These are phyloP conservation scores for Xylaria digitata DNA, from an alignment of 2,329 filamentous ascomycete genomes.

Conservation along the genomic window DNA sequence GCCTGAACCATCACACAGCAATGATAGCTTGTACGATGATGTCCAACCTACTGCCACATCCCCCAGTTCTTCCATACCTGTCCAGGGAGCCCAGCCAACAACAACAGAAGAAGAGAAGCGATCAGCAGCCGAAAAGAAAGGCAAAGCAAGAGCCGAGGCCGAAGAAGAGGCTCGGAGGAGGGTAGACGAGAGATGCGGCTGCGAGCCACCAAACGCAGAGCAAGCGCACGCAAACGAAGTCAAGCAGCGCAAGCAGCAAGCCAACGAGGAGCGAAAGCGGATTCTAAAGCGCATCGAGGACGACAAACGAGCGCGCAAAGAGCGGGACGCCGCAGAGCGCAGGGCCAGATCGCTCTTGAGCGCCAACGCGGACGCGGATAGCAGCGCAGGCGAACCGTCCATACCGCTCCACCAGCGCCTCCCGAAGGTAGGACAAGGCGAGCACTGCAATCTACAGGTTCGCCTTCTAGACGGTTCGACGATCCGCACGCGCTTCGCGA, in stretches of 20 bases:
- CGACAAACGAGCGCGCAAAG: conserved; percentile 76
- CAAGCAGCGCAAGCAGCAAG: conserved; percentile 73
- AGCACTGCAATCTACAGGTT: conserved; percentile 75
- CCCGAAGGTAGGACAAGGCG: conserved; percentile 35
- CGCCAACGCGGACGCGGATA: conserved; percentile 29
- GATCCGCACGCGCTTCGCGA: conserved; percentile 77
- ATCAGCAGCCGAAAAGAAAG: conserved; percentile 58
- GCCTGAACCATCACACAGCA: conserved; percentile 28
- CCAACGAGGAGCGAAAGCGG: conserved; percentile 74
- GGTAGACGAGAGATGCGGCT: conserved; percentile 51
- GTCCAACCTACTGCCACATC: conserved; percentile 24
- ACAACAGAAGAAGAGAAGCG: conserved; percentile 61
- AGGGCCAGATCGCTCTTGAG: conserved; percentile 50
- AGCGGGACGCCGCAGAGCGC: conserved; percentile 62
- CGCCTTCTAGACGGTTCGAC: conserved; percentile 86
- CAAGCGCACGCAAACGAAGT: conserved; percentile 50
- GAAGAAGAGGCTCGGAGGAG: conserved; percentile 59
- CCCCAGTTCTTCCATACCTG: conserved; percentile 21
- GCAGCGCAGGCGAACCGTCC: conserved; percentile 34
- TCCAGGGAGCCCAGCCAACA: conserved; percentile 50
- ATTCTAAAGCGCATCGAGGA: conserved; percentile 81
- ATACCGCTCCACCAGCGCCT: conserved; percentile 40
- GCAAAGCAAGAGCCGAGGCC: conserved; percentile 60
- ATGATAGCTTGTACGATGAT: conserved; percentile 39
- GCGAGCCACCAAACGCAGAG: conserved; percentile 43